Evolutionary conservation across 2,329 filamentous ascomycete species (phyloP), one percentile per base, ranked within the genome.

Genomic region (Amauroascus niger): DNA sequence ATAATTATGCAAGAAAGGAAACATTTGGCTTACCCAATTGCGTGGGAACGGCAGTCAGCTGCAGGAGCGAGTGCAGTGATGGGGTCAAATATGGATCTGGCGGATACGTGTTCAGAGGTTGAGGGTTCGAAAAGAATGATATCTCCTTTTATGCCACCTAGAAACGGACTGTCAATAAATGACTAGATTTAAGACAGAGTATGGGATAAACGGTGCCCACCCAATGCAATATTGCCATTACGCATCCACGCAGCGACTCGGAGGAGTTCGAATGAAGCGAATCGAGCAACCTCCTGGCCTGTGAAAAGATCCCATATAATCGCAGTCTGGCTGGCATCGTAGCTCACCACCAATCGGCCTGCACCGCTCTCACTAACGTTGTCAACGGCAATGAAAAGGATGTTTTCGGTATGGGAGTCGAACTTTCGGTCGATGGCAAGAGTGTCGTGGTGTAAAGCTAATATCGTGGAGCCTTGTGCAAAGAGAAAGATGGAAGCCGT

Each of bases 271-370:
- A 95, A 96, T 0, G 90, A 93, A 22, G 85, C 84, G 72, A 97
- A 97, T n/a, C 90, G 81, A 37, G 91, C 84, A 55, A 96, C 79
- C 69, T 96, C 89, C 56, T 89, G 83, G 47, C 93, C 93, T 0
- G 88, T 94, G 73, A 94, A 82, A 57, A 96, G 77, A 71, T 98
- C 91, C 93, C 93, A 98, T 6, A 97, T 88, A 65, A 97, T 95
- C 3, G 90, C 88, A 0, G 88, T 95, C 69, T 91, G 87, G 35
- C 88, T 85, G 16, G 81, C 80, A 75, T 98, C 93, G 64, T 95
- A 96, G 72, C 89, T 97, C 57, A 95, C 88, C 1, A 95, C 89
- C 56, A 95, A 73, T 58, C 90, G 79, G 26, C 91, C 93, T 0
- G 85, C 84, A 2, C 90, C 90, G 57, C 82, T 75, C 61, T 96